Base-by-base conservation (phyloP, 2,329 filamentous ascomycete species). In the Cladosporium phlei region DNA sequence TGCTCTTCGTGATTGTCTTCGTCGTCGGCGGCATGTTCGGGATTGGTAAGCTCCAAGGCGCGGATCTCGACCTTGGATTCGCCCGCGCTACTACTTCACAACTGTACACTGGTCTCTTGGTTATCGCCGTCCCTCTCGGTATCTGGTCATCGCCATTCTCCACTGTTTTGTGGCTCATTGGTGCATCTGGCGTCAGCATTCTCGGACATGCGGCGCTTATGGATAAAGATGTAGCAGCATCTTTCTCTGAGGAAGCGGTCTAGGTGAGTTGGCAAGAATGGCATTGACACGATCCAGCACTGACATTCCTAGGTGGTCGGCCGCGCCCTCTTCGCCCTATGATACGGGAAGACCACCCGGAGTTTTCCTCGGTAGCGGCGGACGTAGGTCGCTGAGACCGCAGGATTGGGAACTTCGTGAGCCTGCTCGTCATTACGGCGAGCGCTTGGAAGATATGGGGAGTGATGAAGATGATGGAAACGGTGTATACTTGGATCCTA, bases 171-270 rank as follows among this genome's bases (percentile, higher is more conserved):
- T 97, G 93, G 93, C 79, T 98, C 66, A 88, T 97, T 65, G 93
- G 93, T 67, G 93, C 93, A 60, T 91, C 86, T 59, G 90, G 88
- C 67, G 88, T 96, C 67, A 87, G 84, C 66, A 94, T 97, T 58
- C 75, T 97, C 57, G 93, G 93, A 71, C 93, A 98, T 74, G 93
- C 93, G 59, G 79, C 89, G 54, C 82, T 97, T 67, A 83, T 97
- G 85, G 91, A 97, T 69, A 96, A 95, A 80, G 91, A 91, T 50
- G 95, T 97, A 77, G 93, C 97, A 83, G 91, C 94, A 90, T 90
- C 90, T 96, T 98, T 98, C 96, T 96, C 91, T 79, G 93, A 94
- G 90, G 93, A 98, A 91, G 91, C 93, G 90, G 93, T 98, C 86
- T 98, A 97, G 83, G 45, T 47, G 14, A 40, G 45, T 47, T 10